Evolutionary conservation across 257 asterid species (phyloP).

Genomic region (Mitragyna speciosa): DNA sequence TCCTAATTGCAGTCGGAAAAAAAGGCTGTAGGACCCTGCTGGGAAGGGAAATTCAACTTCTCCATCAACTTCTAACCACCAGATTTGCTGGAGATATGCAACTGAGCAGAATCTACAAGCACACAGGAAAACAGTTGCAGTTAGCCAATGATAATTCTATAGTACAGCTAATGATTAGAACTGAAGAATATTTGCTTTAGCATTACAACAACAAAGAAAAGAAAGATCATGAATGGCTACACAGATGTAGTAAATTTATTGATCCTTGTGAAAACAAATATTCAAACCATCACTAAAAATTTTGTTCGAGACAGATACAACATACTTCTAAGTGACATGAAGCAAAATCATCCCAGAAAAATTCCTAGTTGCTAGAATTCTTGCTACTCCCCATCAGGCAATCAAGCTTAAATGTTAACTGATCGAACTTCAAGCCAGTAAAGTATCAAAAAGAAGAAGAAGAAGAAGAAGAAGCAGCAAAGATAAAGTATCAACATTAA

Average conservation of each 20-base stretch:
- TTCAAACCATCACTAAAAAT: background rate
- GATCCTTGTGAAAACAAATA: background rate
- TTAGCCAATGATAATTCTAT: background rate
- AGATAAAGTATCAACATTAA: no score
- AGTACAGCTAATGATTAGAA: background rate
- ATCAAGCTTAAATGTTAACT: background rate
- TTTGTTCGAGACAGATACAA: background rate
- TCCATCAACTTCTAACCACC: slow-evolving; percentile 96
- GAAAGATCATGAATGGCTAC: background rate
- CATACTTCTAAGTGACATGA: background rate
- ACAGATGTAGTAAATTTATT: background rate
- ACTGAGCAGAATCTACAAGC: slow-evolving; percentile 57
- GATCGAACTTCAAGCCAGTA: background rate
- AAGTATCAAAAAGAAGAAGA: no score
- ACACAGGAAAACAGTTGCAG: background rate
- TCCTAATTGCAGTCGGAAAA: slow-evolving; percentile 79
- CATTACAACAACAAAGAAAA: background rate
- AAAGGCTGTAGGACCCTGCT: slow-evolving; percentile 71
- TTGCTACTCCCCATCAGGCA: background rate
- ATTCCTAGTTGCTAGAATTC: background rate
- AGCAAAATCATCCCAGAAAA: background rate
- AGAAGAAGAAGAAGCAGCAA: background rate
- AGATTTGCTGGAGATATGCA: slow-evolving; percentile 93
- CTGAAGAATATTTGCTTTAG: background rate
- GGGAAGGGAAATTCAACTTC: slow-evolving; percentile 87